Evolutionary conservation across 176 grass and related monocot species (phyloP), one percentile per base, ranked within the genome.

Genomic region (Tillandsia fasciculata): DNA sequence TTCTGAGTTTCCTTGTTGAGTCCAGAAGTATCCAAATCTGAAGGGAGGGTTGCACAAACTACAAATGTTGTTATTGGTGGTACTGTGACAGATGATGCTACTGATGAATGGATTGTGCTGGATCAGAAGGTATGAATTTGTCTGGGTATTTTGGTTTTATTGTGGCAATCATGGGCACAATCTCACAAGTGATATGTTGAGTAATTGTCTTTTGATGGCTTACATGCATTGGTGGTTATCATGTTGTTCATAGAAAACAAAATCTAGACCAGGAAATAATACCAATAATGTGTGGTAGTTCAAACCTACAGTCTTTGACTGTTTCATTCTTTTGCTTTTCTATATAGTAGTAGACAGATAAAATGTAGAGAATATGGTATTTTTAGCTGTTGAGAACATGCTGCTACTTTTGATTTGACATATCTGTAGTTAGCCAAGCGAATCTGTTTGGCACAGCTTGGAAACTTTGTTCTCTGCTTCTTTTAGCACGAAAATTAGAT

Each of bases 41-140:
- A 97, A 87, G 92, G 92, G 80, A 83, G 93, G 64, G 86, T 89
- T 70, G 89, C 93, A 58, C 93, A 87, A 69, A 97, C 93, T 42
- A 90, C 89, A 74, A 97, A 97, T 87, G 78, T 97, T 67, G 84
- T 97, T 47, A 87, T 97, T 67, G 93, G 93, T 69, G 93, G 93
- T 74, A 97, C 86, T 63, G 86, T 97, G 71, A 79, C 77, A 0
- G 74, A 89, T 79, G 93, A 97, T 92, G 76, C 81, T 74, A 76
- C 89, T 8, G 80, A 90, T 70, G 89, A 97, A 81, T 97, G 93
- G 93, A 79, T 97, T 78, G 74, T 65, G 79, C 82, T 97, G 56
- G 89, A 97, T 84, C 87, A 97, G 81, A 92, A 97, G 89, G 89
- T 96, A 81, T 59, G 54, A 13, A 4, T 59, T 59, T 59, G 17